Percentiles rank a stretch among this genome's conserved stretches.
Evolutionary conservation across 306 rosid species (phyloP).

Genomic region (Vigna radiata): DNA sequence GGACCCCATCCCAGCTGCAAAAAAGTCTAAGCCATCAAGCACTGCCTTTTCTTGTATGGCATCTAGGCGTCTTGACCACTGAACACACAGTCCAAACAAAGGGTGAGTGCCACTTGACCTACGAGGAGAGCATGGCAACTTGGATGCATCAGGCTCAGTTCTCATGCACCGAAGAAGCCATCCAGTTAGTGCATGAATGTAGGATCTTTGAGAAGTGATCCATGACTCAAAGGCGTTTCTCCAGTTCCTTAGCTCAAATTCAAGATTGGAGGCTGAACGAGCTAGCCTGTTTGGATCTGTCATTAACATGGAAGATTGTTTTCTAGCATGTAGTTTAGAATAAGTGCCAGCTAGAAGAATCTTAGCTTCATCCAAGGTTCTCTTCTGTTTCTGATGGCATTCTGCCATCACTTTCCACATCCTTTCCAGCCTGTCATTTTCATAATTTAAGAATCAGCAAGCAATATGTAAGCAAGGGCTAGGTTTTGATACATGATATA

Average conservation of each 20-base stretch:
- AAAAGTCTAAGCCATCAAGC: slow-evolving; percentile 75
- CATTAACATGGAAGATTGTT: slow-evolving; percentile 55
- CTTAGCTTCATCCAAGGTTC: slow-evolving; percentile 81
- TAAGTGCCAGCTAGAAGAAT: slow-evolving; percentile 75
- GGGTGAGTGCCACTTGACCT: slow-evolving; percentile 64
- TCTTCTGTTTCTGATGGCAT: slow-evolving; percentile 79
- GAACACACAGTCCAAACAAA: slow-evolving; percentile 68
- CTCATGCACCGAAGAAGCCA: slow-evolving; percentile 82
- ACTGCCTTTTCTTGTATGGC: slow-evolving; percentile 63
- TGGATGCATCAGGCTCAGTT: slow-evolving; percentile 64
- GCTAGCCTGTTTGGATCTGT: slow-evolving; percentile 63
- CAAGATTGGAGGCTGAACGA: slow-evolving; percentile 66
- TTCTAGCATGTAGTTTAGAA: slow-evolving; percentile 61
- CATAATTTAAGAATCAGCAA: slow-evolving; percentile 26
- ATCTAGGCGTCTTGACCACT: slow-evolving; percentile 72
- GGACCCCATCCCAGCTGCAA: slow-evolving; percentile 79
- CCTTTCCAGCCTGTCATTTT: slow-evolving; percentile 64
- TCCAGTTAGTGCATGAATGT: slow-evolving; percentile 63
- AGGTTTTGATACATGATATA: slow-evolving; percentile 16
- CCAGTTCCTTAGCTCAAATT: slow-evolving; percentile 80
- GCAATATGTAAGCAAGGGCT: background rate
- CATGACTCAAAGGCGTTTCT: slow-evolving; percentile 68
- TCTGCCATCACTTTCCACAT: slow-evolving; percentile 94
- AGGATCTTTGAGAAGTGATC: slow-evolving; percentile 87
- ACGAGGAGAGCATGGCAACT: slow-evolving; percentile 62